Base-by-base conservation (phyloP, 257 asterid genomes). In the Ocimum tenuiflorum region DNA sequence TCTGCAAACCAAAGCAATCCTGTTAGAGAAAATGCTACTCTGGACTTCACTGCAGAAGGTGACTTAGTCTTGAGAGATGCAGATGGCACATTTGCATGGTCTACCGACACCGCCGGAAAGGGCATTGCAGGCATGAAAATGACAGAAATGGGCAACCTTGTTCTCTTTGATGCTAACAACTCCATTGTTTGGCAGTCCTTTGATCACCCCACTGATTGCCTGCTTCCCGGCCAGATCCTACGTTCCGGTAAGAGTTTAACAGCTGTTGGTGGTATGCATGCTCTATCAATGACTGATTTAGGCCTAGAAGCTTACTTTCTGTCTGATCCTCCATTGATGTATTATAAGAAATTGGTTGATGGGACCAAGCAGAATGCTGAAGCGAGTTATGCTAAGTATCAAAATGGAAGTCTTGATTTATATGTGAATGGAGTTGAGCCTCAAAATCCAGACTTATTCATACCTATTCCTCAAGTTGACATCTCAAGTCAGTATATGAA, bases 401-500 rank as follows among this genome's bases (percentile, higher is more conserved):
- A 57, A 47, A 78, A 83, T 68, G 80, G 82, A 7, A 80, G 88
- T 38, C 2, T 83, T 41, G 76, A 62, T 7, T 60, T 80, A 1
- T 59, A 67, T 14, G 13, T 76, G 9, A 33, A 43, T 67, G 55
- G 2, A 77, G 70, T 68, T 3, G 3, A 39, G 12, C 6, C 45
- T 12, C 59, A 36, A 1, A 0, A 7, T 54, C 73, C 74, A 0
- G 69, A 63, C 72, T 0, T 7, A 0, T 11, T 13, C 0, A 39
- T 73, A 27, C 0, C 27, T 20, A n/a, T 71, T n/a, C 72, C 66
- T 52, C 10, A 0, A 41, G 73, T 71, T 33, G 31, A 1, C 79
- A 35, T 82, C 79, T 3, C 88, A 78, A 80, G 80, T 68, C 79
- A 83, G 24, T 80, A 73, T 55, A 63, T 80, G 71, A 78, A 58